Evolutionary conservation across 306 rosid species (phyloP), one percentile per base, ranked within the genome.

Genomic region (Vicia villosa): DNA sequence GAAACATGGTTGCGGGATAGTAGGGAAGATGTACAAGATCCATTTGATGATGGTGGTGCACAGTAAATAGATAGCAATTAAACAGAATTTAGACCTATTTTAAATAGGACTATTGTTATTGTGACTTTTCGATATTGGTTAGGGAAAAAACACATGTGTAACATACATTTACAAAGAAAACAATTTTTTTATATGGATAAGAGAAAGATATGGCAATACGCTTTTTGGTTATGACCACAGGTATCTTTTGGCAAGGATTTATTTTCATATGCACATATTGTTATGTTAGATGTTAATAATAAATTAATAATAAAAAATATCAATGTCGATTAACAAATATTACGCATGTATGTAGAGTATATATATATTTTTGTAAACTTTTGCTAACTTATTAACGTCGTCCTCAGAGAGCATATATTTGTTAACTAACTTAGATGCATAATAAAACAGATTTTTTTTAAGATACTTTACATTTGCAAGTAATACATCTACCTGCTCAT

Each of bases 401-500:
- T 77, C 51, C 73, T n/a, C 17, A n/a, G 40, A 77, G 73, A 63
- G 50, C 46, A 34, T 56, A 15, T 47, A 42, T 52, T 66, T 9
- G 69, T 72, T 63, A n/a, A n/a, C n/a, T n/a, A n/a, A n/a, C n/a
- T n/a, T n/a, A n/a, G n/a, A n/a, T n/a, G n/a, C n/a, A n/a, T n/a
- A 61, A 52, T 13, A 55, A 52, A 28, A 51, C 20, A 37, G n/a
- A n/a, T 8, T 26, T 14, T 43, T 13, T 37, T 30, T 13, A 66
- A 55, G 43, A 65, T 81, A 26, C 43, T 30, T n/a, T 22, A 54
- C 55, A 73, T 32, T 36, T 64, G 51, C 68, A 43, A 60, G 72
- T 68, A 82, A 68, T 24, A 69, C 8, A 45, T 57, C 43, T 84
- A 95, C 99, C 96, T 91, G 96, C 63, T 54, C 71, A 76, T 92